Conservation (phyloP, 2,329 filamentous ascomycete species). For the Xylariales sp. region DNA sequence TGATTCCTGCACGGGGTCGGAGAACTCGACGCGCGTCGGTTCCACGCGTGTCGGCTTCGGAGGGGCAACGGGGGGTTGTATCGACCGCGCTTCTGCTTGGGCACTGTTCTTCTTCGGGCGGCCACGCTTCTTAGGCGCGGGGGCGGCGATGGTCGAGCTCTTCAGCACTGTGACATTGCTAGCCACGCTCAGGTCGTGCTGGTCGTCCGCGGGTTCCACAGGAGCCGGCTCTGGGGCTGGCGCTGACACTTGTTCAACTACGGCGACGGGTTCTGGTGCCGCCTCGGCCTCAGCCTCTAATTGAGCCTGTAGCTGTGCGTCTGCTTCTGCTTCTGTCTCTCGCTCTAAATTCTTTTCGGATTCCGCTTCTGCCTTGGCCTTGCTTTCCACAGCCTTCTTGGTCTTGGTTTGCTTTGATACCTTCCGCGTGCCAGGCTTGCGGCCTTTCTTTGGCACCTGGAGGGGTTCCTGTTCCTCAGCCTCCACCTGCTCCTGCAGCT, state of each 20-base stretch:
- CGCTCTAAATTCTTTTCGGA: constrained; percentile 17
- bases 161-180: constrained; percentile 40
- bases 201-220: too few species aligned
- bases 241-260: constrained; percentile 7
- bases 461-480: constrained; percentile 33
- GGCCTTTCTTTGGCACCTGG: constrained; percentile 48
- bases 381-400: constrained; percentile 36
- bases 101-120: constrained; percentile 25
- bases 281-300: constrained; percentile 16
- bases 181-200: constrained; percentile 31
- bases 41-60: too few species aligned
- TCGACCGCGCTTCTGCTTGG: constrained; percentile 12
- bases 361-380: constrained; percentile 14
- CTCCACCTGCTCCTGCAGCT: constrained; percentile 46
- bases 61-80: constrained; percentile 13
- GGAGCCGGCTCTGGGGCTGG: constrained; percentile 19
- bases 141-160: constrained; percentile 16
- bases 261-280: constrained; percentile 19
- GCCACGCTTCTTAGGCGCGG: constrained; percentile 27
- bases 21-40: constrained; percentile 13
- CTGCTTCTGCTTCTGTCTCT: too few species aligned
- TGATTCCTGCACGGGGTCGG: constrained; percentile 19
- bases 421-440: constrained; percentile 45
- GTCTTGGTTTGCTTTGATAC: constrained; percentile 46
- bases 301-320: constrained; percentile 11